phyloP scores from a whole-genome alignment of 139 green algal species.

The Bryopsis sp. region DNA sequence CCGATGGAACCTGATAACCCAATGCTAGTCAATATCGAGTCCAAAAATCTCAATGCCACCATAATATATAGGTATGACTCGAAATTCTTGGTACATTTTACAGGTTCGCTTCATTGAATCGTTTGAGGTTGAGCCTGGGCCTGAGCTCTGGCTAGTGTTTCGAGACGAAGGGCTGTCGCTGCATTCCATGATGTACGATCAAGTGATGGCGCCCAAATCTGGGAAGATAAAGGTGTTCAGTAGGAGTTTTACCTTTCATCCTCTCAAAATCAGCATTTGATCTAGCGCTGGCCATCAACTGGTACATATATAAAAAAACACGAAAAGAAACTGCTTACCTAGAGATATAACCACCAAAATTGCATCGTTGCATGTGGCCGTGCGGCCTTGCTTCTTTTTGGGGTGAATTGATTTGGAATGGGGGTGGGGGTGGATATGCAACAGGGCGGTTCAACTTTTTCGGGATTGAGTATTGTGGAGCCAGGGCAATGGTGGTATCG shows the following conservation, averaged over 20 bases:
- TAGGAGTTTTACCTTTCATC: too few relatives aligned
- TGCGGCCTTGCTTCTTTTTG: too few relatives aligned
- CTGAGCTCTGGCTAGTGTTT: slow-evolving; percentile 31
- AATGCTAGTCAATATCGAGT: background rate
- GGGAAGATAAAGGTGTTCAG: too few relatives aligned
- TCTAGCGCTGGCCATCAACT: too few relatives aligned
- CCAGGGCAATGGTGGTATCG: slow-evolving; percentile 47
- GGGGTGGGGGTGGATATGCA: too few relatives aligned
- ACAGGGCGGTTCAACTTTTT: background rate
- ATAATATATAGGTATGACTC: background rate
- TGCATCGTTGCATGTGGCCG: too few relatives aligned
- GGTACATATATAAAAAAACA: too few relatives aligned
- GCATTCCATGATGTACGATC: slow-evolving; percentile 65
- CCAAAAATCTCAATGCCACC: background rate
- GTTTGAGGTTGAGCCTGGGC: slow-evolving; percentile 25
- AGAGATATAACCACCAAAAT: too few relatives aligned
- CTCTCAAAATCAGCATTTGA: too few relatives aligned
- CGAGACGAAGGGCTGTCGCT: slow-evolving; percentile 54
- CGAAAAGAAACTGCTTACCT: too few relatives aligned
- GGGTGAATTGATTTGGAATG: too few relatives aligned
- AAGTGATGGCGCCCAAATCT: too few relatives aligned
- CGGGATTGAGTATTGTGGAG: slow-evolving; percentile 29
- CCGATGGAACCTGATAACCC: background rate
- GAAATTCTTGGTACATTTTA: background rate
- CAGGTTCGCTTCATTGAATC: slow-evolving; percentile 47